Evolutionary conservation across 441 rosid species (phyloP), one percentile per base, ranked within the genome.

Genomic region (Flueggea neowawraea): DNA sequence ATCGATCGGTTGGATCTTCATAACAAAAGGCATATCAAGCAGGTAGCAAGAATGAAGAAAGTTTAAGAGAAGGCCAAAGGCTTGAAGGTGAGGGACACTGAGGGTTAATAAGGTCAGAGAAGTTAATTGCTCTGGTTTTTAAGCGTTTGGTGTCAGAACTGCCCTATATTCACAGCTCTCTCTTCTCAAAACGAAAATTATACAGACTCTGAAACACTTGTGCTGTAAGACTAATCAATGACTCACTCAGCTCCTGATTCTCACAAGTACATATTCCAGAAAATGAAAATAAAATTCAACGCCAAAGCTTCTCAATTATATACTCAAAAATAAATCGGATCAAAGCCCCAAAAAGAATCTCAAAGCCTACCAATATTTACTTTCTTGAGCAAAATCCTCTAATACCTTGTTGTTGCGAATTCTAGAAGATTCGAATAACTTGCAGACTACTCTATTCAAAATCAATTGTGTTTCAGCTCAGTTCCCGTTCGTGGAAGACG

Each of bases 1-100:
- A 73, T 89, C 91, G 60, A 90, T 79, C 22, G 98, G 98, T 55
- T 88, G 96, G 83, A 93, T 82, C 90, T 93, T 93, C 90, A 91
- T 88, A 60, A 78, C 81, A 52, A 66, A 70, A 69, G 76, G 79
- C 82, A 75, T 69, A 61, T 22, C 28, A 32, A 54, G 33, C 12
- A 54, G 17, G 57, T 16, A 54, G 32, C 33, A 14, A 17, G 12
- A 14, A 54, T 17, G 14, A 15, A 16, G 45, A 43, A 43, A 6
- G 61, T 22, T 22, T 6, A 51, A 58, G 52, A 48, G 41, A 12
- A 5, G 15, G 43, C 17, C 15, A 12, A 6, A 52, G 48, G 57
- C 52, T 55, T 6, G 43, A 53, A 60, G 49, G 69, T 67, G 60
- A 54, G 64, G 49, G 31, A 68, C n/a, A n/a, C n/a, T n/a, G n/a